A percentile compares a stretch with the other conserved stretches of the same genome.
These are phyloP conservation scores for Avicennia marina DNA, from an alignment of 257 asterid species.

Conservation along the genomic window DNA sequence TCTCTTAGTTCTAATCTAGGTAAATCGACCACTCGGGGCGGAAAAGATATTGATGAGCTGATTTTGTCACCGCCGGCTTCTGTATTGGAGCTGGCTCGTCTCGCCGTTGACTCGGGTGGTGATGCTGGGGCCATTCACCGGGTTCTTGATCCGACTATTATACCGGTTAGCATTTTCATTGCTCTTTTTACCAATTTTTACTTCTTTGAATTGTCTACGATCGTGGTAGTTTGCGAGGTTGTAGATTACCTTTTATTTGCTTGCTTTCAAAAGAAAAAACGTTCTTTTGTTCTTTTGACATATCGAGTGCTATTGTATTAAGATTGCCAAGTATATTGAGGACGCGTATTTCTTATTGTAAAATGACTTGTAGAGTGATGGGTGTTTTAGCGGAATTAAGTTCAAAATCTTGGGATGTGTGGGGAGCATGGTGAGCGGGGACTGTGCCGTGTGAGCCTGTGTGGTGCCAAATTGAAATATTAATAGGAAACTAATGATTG, in stretches of 20 bases:
- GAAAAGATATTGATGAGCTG: slow-evolving; percentile 33
- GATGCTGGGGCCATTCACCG: slow-evolving; percentile 72
- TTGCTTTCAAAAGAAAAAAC: too few relatives aligned
- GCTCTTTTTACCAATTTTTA: not conserved
- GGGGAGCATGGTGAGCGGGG: not conserved
- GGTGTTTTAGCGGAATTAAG: not conserved
- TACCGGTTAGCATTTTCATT: slow-evolving; percentile 34
- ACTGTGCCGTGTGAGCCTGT: slow-evolving; percentile 1
- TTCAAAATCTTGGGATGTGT: not conserved
- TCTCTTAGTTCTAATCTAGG: slow-evolving; percentile 22
- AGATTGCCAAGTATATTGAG: too few relatives aligned
- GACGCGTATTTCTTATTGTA: not conserved
- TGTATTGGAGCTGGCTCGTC: slow-evolving; percentile 78
- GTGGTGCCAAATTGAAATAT: not conserved
- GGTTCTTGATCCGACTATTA: slow-evolving; percentile 62
- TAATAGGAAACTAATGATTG: not conserved
- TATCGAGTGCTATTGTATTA: not conserved
- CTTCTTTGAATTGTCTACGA: not conserved
- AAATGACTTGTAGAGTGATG: not conserved
- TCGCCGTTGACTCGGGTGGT: slow-evolving; percentile 75
- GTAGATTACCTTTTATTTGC: too few relatives aligned
- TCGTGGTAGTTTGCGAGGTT: too few relatives aligned
- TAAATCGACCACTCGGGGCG: slow-evolving; percentile 1
- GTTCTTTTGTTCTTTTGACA: not conserved
- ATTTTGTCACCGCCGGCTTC: slow-evolving; percentile 73